These are phyloP conservation scores for Diaporthe helianthi DNA, from an alignment of 2,329 filamentous ascomycete genomes.

Conservation along the genomic window DNA sequence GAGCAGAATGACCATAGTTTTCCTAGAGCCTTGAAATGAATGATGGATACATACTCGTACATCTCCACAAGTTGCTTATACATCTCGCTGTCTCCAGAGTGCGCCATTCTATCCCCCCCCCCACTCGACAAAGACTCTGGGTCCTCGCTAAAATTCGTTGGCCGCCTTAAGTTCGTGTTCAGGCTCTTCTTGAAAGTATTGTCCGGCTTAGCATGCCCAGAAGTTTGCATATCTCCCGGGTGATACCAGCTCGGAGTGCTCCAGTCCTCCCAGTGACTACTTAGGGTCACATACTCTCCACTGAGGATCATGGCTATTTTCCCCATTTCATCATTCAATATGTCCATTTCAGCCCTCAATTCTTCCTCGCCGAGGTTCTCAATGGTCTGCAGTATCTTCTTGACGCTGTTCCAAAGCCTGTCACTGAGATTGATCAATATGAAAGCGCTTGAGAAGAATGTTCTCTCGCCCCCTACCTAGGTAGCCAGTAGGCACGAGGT, in stretches of 20 bases:
- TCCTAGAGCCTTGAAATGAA: conserved; percentile 14
- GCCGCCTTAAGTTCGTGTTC: neutral
- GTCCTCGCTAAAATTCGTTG: neutral
- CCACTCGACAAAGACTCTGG: neutral
- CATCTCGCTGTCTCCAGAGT: neutral
- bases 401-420: conserved; percentile 17
- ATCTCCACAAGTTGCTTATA: neutral
- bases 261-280: conserved; percentile 23
- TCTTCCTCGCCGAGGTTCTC: neutral
- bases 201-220: neutral
- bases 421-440: conserved; percentile 24
- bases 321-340: neutral
- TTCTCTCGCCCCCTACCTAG: no score
- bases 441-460: conserved; percentile 1
- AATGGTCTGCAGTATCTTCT: neutral
- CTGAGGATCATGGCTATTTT: conserved; percentile 3
- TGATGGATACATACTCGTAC: conserved; percentile 1
- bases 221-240: neutral
- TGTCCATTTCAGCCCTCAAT: neutral
- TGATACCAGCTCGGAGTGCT: conserved; percentile 1
- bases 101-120: no score
- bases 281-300: conserved; percentile 17
- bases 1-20: neutral
- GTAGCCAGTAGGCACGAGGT: conserved; percentile 10
- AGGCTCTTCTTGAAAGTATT: no score